Base-by-base conservation (phyloP, 176 grass and related monocot species). In the Rhynchospora tenuis region DNA sequence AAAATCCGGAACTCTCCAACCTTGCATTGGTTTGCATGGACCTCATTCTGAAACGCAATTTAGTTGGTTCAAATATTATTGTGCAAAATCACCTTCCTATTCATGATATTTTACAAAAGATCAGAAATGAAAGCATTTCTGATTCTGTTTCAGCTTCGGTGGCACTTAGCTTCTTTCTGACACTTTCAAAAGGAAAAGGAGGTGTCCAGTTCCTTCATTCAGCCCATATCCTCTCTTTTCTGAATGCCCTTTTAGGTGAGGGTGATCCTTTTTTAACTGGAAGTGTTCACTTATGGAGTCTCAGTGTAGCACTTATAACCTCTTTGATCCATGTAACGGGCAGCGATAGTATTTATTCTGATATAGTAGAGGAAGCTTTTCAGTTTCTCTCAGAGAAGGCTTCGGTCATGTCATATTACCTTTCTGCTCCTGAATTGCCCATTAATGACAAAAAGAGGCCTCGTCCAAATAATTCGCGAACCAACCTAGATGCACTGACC, bases 181-280 rank as follows among this genome's bases (percentile, higher is more conserved):
- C 92, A 27, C 79, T 98, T 88, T 90, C 85, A 27, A 85, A 60
- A 63, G 93, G 90, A 86, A 98, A 95, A 83, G 92, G 91, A 58
- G 95, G 95, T 85, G 95, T 90, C 52, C 87, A 91, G 87, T 82
- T 98, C 78, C 92, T 98, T 84, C 88, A 85, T 80, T 94, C 86
- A 24, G 73, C 87, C 75, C 92, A 91, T 84, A 85, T 95, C 85
- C 88, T 94, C 70, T 87, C 90, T 75, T 92, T 91, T 73, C 81
- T 94, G 70, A 98, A 90, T 84, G 26, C 81, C 14, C 66, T 94
- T 79, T 88, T 98, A 45, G 60, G 83, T 87, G 73, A 83, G 44
- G 84, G 83, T 50, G 84, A 83, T 6, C 83, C 87, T 62, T 89
- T 68, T 70, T 85, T 89, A 20, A 79, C 68, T 81, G 91, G 91